These are phyloP conservation scores for Xylaria sp. DNA, from an alignment of 2,329 filamentous ascomycete species.

Conservation along the genomic window DNA sequence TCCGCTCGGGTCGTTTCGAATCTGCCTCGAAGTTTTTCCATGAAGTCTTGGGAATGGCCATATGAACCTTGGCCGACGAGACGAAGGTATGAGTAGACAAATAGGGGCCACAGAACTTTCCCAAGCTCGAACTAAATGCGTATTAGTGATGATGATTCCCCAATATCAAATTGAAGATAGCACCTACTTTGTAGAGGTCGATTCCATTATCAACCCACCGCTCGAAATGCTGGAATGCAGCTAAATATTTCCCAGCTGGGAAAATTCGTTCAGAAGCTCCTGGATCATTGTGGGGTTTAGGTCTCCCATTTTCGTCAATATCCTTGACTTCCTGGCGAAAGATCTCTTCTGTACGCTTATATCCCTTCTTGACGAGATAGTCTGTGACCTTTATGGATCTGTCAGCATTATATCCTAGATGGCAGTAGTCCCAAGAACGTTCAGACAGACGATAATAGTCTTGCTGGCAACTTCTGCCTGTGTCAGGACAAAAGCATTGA, in stretches of 20 bases:
- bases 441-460: background rate
- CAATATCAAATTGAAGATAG: conserved; percentile 18
- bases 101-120: conserved; percentile 89
- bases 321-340: conserved; percentile 88
- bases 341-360: conserved; percentile 88
- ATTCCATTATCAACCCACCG: conserved; percentile 90
- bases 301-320: conserved; percentile 78
- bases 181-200: conserved; percentile 83
- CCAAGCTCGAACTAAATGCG: conserved; percentile 73
- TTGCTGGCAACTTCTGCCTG: background rate
- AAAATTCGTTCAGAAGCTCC: conserved; percentile 54
- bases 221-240: conserved; percentile 72
- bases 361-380: conserved; percentile 94
- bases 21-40: conserved; percentile 64
- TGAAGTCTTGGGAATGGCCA: conserved; percentile 73
- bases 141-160: conserved; percentile 3
- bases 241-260: conserved; percentile 67
- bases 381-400: conserved; percentile 69
- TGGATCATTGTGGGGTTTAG: conserved; percentile 68
- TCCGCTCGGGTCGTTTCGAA: conserved; percentile 82
- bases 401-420: conserved; percentile 16
- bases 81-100: conserved; percentile 89
- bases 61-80: conserved; percentile 73
- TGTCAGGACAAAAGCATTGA: background rate
- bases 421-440: background rate